phyloP scores from a whole-genome alignment of 106 monocot genomes.

The Allium fistulosum region DNA sequence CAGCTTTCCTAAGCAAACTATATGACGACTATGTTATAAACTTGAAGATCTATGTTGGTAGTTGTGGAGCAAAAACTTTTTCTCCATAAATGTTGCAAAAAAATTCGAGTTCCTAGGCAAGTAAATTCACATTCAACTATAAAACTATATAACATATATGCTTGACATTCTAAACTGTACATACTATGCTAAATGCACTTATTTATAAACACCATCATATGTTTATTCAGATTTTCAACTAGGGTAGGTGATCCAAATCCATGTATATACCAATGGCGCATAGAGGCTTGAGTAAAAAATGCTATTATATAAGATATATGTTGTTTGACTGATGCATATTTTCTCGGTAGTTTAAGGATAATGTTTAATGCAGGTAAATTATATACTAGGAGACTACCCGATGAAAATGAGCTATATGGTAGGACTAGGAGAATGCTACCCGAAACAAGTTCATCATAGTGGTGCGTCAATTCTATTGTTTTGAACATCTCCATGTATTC shows the following conservation, averaged over 20 bases:
- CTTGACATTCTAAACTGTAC: too few species aligned
- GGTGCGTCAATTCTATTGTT: conserved; percentile 29
- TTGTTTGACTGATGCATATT: too few species aligned
- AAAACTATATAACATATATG: too few species aligned
- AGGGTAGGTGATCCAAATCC: too few species aligned
- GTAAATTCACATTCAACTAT: neutral
- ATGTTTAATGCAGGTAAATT: conserved; percentile 13
- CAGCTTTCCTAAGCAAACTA: conserved; percentile 27
- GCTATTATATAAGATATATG: too few species aligned
- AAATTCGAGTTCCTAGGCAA: conserved; percentile 23
- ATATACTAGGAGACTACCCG: conserved; percentile 32
- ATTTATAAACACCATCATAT: too few species aligned
- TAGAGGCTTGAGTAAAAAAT: neutral
- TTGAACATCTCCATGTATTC: neutral
- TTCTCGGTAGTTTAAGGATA: too few species aligned
- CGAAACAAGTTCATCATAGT: conserved; percentile 27
- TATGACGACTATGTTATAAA: conserved; percentile 23
- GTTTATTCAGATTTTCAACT: too few species aligned
- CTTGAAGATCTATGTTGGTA: neutral
- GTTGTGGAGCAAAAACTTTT: conserved; percentile 4
- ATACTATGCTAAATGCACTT: too few species aligned
- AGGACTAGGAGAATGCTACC: conserved; percentile 20
- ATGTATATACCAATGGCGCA: too few species aligned
- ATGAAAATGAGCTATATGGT: conserved; percentile 40
- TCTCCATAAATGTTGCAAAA: conserved; percentile 1